Base-by-base conservation (phyloP, 768 basidiomycete genomes). In the Strobilomyces echinocephalus region DNA sequence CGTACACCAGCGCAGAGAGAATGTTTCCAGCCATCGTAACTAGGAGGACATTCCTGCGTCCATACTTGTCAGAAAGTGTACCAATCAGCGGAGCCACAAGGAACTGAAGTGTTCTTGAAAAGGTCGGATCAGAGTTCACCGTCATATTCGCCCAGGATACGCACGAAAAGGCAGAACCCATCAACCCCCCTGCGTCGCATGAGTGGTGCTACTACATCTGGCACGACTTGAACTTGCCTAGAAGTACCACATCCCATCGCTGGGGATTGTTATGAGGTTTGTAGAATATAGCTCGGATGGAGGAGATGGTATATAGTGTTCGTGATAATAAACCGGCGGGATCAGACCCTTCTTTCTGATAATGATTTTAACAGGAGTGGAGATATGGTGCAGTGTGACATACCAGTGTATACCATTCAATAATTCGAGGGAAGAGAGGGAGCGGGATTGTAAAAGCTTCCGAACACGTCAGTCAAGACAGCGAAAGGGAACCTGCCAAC, bases 391-490 rank as follows among this genome's bases (percentile, higher is more conserved):
- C 4, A 6, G 16, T 0, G 7, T 10, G 15, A 69, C 81, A 62
- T 59, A 87, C 89, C 65, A 82, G 69, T 1, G 84, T 85, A 66
- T 93, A 95, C 88, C 88, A 93, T 72, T 95, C 87, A 40, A 97
- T 94, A 46, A 98, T 76, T n/a, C 95, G 83, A n/a, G 95, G 95
- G 70, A 97, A 97, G 30, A 97, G 81, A 20, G 95, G 95, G n/a
- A 97, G 78, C 10, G 93, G 94, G 43, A 95, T 89, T 21, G 92
- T 97, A 71, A 95, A 95, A 12, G 92, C 91, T 79, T 78, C 74
- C 46, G 45, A 36, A 56, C 49, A 48, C 43, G 49, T 63, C 58
- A 71, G 51, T 4, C 46, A 4, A 45, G 36, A 15, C 15, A 21
- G 14, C 18, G 28, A 35, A 30, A 12, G 12, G n/a, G 46, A 39